Evolutionary conservation across 2,329 filamentous ascomycete species (phyloP).

Genomic region (Aspergillus eucalypticola): DNA sequence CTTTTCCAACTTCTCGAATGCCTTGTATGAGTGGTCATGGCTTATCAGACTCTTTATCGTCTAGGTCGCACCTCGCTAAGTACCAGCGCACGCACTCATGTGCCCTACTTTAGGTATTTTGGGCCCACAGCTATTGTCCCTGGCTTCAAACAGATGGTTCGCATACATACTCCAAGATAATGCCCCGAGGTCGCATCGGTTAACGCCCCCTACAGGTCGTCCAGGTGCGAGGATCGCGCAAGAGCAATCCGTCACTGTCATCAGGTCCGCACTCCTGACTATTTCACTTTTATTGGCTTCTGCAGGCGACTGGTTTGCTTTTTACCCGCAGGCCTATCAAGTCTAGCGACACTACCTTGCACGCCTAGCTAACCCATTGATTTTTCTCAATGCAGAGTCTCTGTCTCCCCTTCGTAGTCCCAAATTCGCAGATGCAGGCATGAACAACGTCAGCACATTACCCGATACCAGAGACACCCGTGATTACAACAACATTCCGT

Average conservation of each 20-base stretch:
- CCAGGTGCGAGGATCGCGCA: slow-evolving; percentile 58
- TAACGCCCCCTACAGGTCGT: slow-evolving; percentile 56
- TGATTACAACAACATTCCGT: slow-evolving; percentile 56
- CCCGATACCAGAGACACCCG: slow-evolving; percentile 31
- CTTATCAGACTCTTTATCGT: slow-evolving; percentile 6
- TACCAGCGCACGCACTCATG: slow-evolving; percentile 46
- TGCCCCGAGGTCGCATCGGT: slow-evolving; percentile 6
- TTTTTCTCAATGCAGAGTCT: slow-evolving; percentile 31
- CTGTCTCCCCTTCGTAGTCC: slow-evolving; percentile 39
- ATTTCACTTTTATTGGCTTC: not conserved
- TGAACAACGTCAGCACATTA: slow-evolving; percentile 21
- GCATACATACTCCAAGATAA: not conserved
- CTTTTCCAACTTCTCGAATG: not conserved
- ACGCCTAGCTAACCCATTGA: not conserved
- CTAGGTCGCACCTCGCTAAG: slow-evolving; percentile 41
- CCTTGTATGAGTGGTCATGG: not conserved
- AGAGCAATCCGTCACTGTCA: slow-evolving; percentile 42
- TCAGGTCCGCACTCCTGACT: slow-evolving; percentile 32
- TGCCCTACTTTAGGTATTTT: slow-evolving; percentile 89
- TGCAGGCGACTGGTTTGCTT: not conserved
- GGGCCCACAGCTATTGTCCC: slow-evolving; percentile 88
- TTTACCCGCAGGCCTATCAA: not conserved
- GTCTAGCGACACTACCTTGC: not conserved
- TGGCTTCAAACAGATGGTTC: slow-evolving; percentile 88
- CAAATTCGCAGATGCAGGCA: slow-evolving; percentile 23